Conservation (phyloP, 2,329 filamentous ascomycete species). For the Penicillium psychrosexuale region DNA sequence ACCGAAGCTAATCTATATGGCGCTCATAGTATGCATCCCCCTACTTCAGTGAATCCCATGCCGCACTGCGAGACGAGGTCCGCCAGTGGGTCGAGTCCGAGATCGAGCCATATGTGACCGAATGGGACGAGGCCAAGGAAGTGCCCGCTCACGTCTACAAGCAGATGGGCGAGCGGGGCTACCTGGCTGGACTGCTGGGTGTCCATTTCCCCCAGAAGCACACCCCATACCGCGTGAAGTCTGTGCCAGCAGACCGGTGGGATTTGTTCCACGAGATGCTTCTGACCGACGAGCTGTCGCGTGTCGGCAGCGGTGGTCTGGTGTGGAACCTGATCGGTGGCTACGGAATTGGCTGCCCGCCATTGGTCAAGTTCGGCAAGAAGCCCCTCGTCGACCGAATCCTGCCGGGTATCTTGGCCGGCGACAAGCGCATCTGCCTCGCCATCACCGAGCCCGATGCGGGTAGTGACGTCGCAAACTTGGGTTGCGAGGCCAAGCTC, state of each 20-base stretch:
- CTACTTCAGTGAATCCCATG: constrained; percentile 94
- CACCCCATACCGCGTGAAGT: constrained; percentile 67
- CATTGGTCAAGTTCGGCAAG: constrained; percentile 86
- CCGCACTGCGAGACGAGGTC: constrained; percentile 82
- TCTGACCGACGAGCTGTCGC: constrained; percentile 89
- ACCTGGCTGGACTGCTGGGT: constrained; percentile 85
- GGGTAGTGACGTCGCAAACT: constrained; percentile 89
- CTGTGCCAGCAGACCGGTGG: constrained; percentile 84
- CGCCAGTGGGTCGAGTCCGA: constrained; percentile 87
- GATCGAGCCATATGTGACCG: constrained; percentile 85
- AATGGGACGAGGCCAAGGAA: constrained; percentile 95
- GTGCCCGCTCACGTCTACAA: constrained; percentile 90
- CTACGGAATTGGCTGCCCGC: constrained; percentile 92
- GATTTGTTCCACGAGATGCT: constrained; percentile 98
- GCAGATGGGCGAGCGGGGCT: constrained; percentile 88
- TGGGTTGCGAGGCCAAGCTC: constrained; percentile 93
- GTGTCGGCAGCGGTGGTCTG: constrained; percentile 82
- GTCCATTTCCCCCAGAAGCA: constrained; percentile 73
- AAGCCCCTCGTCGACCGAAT: constrained; percentile 82
- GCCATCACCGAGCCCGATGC: constrained; percentile 97
- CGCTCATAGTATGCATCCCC: constrained; percentile 77
- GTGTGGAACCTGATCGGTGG: constrained; percentile 97
- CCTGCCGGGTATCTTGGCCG: constrained; percentile 78
- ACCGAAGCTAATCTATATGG: constrained; percentile 10
- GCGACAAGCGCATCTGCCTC: constrained; percentile 95